phyloP scores from a whole-genome alignment of 352 stramenopile species.

The Thalassiosira sp. region DNA sequence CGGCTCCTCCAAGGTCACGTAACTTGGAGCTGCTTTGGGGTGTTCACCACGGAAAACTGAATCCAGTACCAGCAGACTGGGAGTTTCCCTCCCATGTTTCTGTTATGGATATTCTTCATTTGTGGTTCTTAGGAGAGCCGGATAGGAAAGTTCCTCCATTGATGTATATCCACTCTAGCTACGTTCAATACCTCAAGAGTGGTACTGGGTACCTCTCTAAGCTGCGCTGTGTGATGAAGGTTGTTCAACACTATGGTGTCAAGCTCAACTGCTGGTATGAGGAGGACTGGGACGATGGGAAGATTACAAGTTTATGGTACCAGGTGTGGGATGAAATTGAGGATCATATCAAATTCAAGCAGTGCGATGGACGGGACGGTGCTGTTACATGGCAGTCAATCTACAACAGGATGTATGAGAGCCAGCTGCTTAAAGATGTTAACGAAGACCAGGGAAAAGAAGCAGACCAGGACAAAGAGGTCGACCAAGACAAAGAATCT shows the following conservation, averaged over 20 bases:
- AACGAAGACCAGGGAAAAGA: not conserved
- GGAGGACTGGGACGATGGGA: slow-evolving; percentile 4
- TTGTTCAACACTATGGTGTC: slow-evolving; percentile 3
- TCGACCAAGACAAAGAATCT: not conserved
- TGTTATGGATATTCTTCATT: not conserved
- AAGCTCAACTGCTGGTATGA: slow-evolving; percentile 4
- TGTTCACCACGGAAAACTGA: slow-evolving; percentile 15
- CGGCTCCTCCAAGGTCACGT: not conserved
- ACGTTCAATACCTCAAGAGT: slow-evolving; percentile 19
- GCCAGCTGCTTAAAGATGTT: slow-evolving; percentile 1
- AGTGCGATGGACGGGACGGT: not conserved
- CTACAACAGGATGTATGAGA: slow-evolving; percentile 16
- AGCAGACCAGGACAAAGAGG: not conserved
- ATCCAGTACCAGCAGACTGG: slow-evolving; percentile 18
- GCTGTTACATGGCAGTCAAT: slow-evolving; percentile 14
- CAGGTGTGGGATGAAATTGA: slow-evolving; percentile 3
- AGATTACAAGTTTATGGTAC: not conserved
- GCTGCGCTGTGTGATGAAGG: slow-evolving; percentile 28
- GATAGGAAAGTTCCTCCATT: slow-evolving; percentile 19
- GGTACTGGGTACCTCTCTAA: slow-evolving; percentile 16
- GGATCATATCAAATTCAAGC: not conserved
- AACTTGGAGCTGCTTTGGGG: slow-evolving; percentile 15
- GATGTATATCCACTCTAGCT: slow-evolving; percentile 12
- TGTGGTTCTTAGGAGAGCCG: slow-evolving; percentile 21
- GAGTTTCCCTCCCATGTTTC: not conserved